Base-by-base conservation (phyloP, 352 stramenopile species). In the Phytophthora agathidicida region DNA sequence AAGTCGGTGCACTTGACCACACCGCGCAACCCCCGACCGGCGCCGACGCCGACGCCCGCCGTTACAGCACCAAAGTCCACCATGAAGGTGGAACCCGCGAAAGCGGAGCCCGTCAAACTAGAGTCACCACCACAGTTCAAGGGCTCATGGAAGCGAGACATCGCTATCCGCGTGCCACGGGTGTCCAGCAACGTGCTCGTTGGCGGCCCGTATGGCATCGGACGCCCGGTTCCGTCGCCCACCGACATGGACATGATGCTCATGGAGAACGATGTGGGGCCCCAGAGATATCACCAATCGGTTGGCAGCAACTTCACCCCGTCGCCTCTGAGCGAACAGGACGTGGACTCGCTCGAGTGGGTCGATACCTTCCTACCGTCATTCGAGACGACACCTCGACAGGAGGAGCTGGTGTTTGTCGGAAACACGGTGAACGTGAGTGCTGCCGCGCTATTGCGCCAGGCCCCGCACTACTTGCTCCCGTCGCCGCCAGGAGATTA, bases 341-440 rank as follows among this genome's bases (percentile, higher is more conserved):
- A 80, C 7, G 47, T 70, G 43, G 79, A 89, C 22, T 86, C 78
- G n/a, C 61, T 87, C 48, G 79, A 89, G 42, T 87, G 79, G 79
- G 82, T 89, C 49, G 79, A 87, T 53, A 73, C 54, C 41, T 84
- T 82, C 41, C 50, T 89, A 24, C 79, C 78, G n/a, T 84, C 75
- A 13, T 57, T 83, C 9, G 70, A 76, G 7, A 16, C 55, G 24
- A 27, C 27, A 1, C 48, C 50, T 45, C 43, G 44, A 8, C 36
- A 55, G 23, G 72, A 82, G 5, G 59, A 68, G 35, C 55, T 53
- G 10, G 17, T 73, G 36, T 65, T 71, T 26, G 60, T 49, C 30
- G 54, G 54, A 16, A 71, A 73, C 49, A 68, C 60, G 8, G 59
- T 71, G 37, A 56, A 70, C 31, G 61, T 70, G 47, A 61, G 46